Evolutionary conservation across 1,284 basidiomycete genomes (phyloP).

Genomic region (Pyrrhoderma lamaoense): DNA sequence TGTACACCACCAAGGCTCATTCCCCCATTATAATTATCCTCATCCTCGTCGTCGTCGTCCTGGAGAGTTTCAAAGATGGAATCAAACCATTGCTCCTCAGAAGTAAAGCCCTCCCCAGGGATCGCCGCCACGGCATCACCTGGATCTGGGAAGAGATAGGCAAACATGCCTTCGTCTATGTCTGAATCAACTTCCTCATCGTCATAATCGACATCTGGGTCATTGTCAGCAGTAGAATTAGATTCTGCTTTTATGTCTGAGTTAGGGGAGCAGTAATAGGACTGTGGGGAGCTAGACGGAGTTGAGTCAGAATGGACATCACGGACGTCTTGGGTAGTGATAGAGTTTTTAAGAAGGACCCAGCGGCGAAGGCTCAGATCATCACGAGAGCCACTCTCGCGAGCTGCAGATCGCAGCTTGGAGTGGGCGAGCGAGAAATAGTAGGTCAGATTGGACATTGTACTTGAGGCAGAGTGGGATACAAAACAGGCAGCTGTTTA

Average conservation of each 20-base stretch:
- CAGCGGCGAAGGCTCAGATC: slow-evolving; percentile 72
- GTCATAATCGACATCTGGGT: slow-evolving; percentile 30
- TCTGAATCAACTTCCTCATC: slow-evolving; percentile 36
- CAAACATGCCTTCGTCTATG: slow-evolving; percentile 41
- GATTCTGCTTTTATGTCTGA: neutral
- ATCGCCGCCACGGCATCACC: slow-evolving; percentile 37
- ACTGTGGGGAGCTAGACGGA: neutral
- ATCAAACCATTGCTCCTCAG: slow-evolving; percentile 73
- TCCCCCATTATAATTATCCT: too few relatives aligned
- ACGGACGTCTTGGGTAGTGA: slow-evolving; percentile 34
- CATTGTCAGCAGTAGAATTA: neutral
- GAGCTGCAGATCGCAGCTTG: slow-evolving; percentile 62
- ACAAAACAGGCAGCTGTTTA: slow-evolving; percentile 5
- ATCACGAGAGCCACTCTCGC: slow-evolving; percentile 47
- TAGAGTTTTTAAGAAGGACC: slow-evolving; percentile 79
- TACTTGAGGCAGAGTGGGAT: slow-evolving; percentile 11
- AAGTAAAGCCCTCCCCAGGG: slow-evolving; percentile 28
- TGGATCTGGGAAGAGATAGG: slow-evolving; percentile 74
- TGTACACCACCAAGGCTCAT: too few relatives aligned
- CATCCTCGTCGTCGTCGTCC: slow-evolving; percentile 51
- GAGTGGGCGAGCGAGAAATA: slow-evolving; percentile 60
- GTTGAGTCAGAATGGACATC: slow-evolving; percentile 12
- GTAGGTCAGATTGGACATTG: slow-evolving; percentile 23
- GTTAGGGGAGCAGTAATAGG: neutral
- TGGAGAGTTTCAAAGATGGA: slow-evolving; percentile 64